phyloP scores from a whole-genome alignment of 108 stramenopile species.

The Fistulifera solaris region DNA sequence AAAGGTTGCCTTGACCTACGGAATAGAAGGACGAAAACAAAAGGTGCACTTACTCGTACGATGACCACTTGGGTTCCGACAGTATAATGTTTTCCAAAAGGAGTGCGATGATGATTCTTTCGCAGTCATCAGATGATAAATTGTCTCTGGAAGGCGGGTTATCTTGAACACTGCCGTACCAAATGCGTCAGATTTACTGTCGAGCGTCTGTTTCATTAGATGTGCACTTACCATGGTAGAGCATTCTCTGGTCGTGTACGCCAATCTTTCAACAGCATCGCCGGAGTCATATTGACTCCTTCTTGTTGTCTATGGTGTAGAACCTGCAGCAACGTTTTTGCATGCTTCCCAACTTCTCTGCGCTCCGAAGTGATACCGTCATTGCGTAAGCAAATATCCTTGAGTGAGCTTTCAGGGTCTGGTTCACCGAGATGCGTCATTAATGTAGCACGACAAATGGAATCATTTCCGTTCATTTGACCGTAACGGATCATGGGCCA shows the following conservation, averaged over 20 bases:
- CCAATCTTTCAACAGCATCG: slow-evolving; percentile 68
- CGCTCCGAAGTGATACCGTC: slow-evolving; percentile 20
- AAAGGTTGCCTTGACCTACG: not conserved
- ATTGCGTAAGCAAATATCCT: slow-evolving; percentile 10
- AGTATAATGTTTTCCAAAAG: slow-evolving; percentile 44
- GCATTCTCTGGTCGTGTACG: slow-evolving; percentile 35
- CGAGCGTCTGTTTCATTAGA: not conserved
- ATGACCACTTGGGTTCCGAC: slow-evolving; percentile 33
- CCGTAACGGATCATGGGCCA: slow-evolving; percentile 72
- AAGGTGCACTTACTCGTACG: slow-evolving; percentile 36
- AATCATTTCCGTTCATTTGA: slow-evolving; percentile 56
- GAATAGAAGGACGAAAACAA: not conserved
- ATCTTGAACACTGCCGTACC: slow-evolving; percentile 28
- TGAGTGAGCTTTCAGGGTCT: slow-evolving; percentile 1
- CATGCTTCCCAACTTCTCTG: slow-evolving; percentile 53
- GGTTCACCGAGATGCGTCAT: slow-evolving; percentile 66
- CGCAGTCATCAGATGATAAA: slow-evolving; percentile 56
- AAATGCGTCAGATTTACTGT: too few relatives aligned
- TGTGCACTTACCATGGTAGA: slow-evolving; percentile 25
- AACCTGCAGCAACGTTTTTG: slow-evolving; percentile 40
- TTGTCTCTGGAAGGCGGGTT: slow-evolving; percentile 57
- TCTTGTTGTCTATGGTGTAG: slow-evolving; percentile 24
- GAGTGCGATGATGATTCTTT: slow-evolving; percentile 37
- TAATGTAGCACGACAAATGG: slow-evolving; percentile 50
- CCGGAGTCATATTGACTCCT: slow-evolving; percentile 41